Percentiles rank a stretch among this genome's conserved stretches.
Conservation (phyloP, 2,329 filamentous ascomycete genomes). For the Colletotrichum sublineola region DNA sequence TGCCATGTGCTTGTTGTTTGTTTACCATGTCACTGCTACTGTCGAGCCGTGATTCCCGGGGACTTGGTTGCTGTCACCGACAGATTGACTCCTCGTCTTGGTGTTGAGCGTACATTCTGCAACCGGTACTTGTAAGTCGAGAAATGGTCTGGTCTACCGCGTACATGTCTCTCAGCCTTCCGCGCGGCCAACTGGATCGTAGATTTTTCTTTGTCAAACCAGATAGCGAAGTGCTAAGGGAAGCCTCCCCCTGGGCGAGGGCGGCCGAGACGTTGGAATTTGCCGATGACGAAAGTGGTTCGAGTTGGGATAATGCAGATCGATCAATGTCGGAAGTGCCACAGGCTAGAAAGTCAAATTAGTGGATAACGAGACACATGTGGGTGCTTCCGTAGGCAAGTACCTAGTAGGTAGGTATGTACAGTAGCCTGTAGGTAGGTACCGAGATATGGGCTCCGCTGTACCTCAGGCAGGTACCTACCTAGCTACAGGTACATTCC, state of each 20-base stretch:
- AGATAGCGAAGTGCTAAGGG: conserved; percentile 8
- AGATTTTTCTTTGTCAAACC: conserved; percentile 12
- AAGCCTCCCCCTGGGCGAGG: conserved; percentile 5
- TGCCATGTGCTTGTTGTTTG: conserved; percentile 21
- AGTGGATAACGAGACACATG: conserved; percentile 12
- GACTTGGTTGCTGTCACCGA: background rate
- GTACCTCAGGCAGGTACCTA: too few relatives aligned
- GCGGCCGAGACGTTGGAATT: conserved; percentile 31
- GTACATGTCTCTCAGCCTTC: conserved; percentile 14
- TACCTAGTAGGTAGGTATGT: too few relatives aligned
- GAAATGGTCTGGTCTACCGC: conserved; percentile 5
- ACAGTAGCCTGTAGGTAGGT: too few relatives aligned
- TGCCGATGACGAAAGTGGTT: conserved; percentile 18
- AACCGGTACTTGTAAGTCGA: background rate
- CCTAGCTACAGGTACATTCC: conserved; percentile 5
- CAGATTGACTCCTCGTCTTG: background rate
- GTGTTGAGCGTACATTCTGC: conserved; percentile 4
- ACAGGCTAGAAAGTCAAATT: conserved; percentile 22
- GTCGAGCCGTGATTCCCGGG: conserved; percentile 3
- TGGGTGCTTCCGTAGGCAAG: too few relatives aligned
- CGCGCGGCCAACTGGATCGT: conserved; percentile 30
- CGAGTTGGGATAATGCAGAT: background rate
- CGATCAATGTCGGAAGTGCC: conserved; percentile 9
- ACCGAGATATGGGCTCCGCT: background rate
- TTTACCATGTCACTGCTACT: conserved; percentile 11